phyloP scores from a whole-genome alignment of 345 rosid species.

The Salix dunnii region DNA sequence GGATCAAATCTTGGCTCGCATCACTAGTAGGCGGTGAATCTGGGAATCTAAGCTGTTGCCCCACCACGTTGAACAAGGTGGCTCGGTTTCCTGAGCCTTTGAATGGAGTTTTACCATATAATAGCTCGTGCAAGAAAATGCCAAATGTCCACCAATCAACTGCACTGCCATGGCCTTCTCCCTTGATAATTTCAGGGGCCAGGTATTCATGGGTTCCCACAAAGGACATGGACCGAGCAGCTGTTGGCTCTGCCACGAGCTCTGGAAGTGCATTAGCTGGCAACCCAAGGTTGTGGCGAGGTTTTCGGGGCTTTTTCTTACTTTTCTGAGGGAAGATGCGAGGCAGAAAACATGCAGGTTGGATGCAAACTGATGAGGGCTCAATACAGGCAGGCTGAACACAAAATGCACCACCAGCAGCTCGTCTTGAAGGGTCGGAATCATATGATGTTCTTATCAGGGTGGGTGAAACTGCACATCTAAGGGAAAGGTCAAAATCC shows the following conservation, averaged over 20 bases:
- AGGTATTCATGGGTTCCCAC: slow-evolving; percentile 99
- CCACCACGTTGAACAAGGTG: slow-evolving; percentile 87
- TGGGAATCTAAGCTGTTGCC: slow-evolving; percentile 84
- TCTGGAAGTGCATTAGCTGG: slow-evolving; percentile 61
- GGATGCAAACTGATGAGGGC: slow-evolving; percentile 82
- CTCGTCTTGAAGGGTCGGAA: slow-evolving; percentile 69
- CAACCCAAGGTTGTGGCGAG: slow-evolving; percentile 49
- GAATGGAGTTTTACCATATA: slow-evolving; percentile 88
- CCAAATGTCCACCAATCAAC: slow-evolving; percentile 99
- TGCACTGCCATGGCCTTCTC: slow-evolving; percentile 98
- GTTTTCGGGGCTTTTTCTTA: slow-evolving; percentile 69
- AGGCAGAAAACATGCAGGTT: slow-evolving; percentile 84
- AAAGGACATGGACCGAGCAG: slow-evolving; percentile 95
- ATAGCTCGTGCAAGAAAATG: slow-evolving; percentile 80
- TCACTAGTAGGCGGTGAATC: slow-evolving; percentile 85
- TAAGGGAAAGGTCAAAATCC: slow-evolving; percentile 90
- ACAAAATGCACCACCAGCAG: slow-evolving; percentile 60
- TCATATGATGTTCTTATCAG: slow-evolving; percentile 56
- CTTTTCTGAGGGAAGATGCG: slow-evolving; percentile 68
- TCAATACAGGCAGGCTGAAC: slow-evolving; percentile 90
- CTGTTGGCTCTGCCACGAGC: slow-evolving; percentile 91
- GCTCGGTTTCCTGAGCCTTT: slow-evolving; percentile 95
- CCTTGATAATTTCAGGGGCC: slow-evolving; percentile 92
- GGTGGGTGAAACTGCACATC: slow-evolving; percentile 90
- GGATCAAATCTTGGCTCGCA: slow-evolving; percentile 81